Conservation (phyloP, 768 basidiomycete species). For the Sporobolomyces roseus region DNA sequence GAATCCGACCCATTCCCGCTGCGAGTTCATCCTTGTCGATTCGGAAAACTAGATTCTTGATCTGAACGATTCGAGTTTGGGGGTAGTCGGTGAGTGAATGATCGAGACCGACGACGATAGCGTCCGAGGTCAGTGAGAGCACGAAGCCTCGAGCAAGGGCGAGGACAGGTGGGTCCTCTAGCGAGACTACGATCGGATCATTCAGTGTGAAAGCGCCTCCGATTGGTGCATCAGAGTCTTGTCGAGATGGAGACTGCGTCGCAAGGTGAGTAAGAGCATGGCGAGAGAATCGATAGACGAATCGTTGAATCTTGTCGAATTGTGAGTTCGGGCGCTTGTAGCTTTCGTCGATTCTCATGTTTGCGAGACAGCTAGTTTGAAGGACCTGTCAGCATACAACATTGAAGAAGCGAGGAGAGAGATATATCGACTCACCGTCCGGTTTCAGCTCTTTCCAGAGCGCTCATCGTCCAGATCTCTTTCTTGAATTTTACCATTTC, state of each 20-base stretch:
- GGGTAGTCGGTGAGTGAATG: slow-evolving; percentile 51
- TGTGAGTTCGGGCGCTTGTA: neutral
- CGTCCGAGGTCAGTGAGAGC: slow-evolving; percentile 61
- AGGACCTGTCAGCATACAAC: neutral
- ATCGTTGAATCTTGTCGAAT: slow-evolving; percentile 64
- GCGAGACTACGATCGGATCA: slow-evolving; percentile 80
- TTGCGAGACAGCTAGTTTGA: slow-evolving; percentile 60
- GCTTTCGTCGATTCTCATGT: slow-evolving; percentile 62
- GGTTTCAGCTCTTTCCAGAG: slow-evolving; percentile 67
- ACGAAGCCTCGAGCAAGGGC: slow-evolving; percentile 82
- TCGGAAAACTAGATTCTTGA: slow-evolving; percentile 59
- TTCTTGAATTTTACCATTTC: slow-evolving; percentile 77
- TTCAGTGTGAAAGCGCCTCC: slow-evolving; percentile 73
- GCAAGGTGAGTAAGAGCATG: slow-evolving; percentile 34
- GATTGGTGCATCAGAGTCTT: slow-evolving; percentile 48
- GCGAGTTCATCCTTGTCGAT: slow-evolving; percentile 91
- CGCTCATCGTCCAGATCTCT: slow-evolving; percentile 89
- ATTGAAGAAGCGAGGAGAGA: neutral
- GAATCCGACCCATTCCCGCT: slow-evolving; percentile 77
- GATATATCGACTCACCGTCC: slow-evolving; percentile 56
- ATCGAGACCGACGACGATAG: slow-evolving; percentile 75
- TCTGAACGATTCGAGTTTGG: slow-evolving; percentile 21
- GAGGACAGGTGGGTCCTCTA: slow-evolving; percentile 72
- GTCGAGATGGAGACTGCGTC: slow-evolving; percentile 6
- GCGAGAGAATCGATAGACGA: slow-evolving; percentile 66